Evolutionary conservation across 306 rosid species (phyloP).

Genomic region (Lotus japonicus): DNA sequence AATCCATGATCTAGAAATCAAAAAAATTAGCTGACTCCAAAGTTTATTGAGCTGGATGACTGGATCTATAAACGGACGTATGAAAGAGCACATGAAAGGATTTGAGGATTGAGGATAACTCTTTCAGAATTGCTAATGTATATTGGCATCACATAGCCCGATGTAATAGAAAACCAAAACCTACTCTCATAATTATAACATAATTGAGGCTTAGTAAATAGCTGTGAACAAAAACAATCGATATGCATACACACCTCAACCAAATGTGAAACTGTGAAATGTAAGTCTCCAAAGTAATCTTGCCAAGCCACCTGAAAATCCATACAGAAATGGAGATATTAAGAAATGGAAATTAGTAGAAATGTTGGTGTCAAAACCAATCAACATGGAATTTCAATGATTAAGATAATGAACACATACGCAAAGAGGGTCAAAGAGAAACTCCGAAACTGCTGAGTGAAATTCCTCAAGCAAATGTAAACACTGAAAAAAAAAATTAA

Average conservation of each 20-base stretch:
- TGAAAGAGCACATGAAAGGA: not conserved
- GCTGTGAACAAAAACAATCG: not conserved
- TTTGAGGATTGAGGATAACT: not conserved
- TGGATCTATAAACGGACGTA: too few relatives aligned
- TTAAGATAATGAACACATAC: conserved; percentile 48
- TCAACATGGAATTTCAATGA: not conserved
- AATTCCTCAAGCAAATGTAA: conserved; percentile 89
- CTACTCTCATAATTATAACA: not conserved
- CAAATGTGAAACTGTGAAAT: conserved; percentile 99
- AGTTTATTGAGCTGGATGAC: not conserved
- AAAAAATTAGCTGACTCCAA: not conserved
- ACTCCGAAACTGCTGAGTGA: conserved; percentile 78
- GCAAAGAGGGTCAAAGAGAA: conserved; percentile 85
- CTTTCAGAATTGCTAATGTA: not conserved
- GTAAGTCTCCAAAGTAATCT: conserved; percentile 94
- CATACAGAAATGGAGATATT: conserved; percentile 9
- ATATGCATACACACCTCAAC: conserved; percentile 70
- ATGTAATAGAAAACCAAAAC: too few relatives aligned
- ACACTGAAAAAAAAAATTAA: conserved; percentile 51
- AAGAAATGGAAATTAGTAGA: conserved; percentile 10
- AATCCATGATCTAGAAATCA: conserved; percentile 2
- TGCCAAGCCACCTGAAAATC: conserved; percentile 89
- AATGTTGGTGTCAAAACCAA: conserved; percentile 7
- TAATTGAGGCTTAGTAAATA: not conserved
- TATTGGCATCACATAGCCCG: not conserved